These are phyloP conservation scores for Lentithecium fluviatile DNA, from an alignment of 495 filamentous ascomycete species.

Conservation along the genomic window DNA sequence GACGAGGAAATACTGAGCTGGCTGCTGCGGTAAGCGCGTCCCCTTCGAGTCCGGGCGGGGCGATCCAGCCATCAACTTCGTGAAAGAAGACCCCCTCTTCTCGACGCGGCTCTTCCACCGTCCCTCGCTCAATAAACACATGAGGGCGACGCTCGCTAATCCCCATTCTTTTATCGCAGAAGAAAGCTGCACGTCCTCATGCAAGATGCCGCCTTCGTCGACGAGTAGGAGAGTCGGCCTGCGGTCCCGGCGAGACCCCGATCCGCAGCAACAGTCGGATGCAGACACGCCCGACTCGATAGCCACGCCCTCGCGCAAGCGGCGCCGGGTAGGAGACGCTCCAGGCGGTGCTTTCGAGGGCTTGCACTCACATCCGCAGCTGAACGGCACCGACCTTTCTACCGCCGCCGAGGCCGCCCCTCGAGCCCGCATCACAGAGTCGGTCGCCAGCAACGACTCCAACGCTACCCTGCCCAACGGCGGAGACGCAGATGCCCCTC, in stretches of 20 bases:
- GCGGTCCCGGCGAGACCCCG: conserved; percentile 31
- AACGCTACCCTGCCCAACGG: conserved; percentile 32
- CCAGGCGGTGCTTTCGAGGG: not conserved
- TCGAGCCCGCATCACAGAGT: conserved; percentile 33
- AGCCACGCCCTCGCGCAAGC: conserved; percentile 42
- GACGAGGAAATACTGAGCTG: not conserved
- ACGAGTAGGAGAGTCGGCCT: conserved; percentile 27
- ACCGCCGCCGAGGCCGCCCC: conserved; percentile 13
- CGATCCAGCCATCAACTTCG: not conserved
- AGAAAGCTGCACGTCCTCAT: conserved; percentile 11
- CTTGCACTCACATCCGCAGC: conserved; percentile 15
- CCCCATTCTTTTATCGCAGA: not conserved
- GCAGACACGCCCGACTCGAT: conserved; percentile 44
- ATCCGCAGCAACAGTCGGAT: conserved; percentile 38
- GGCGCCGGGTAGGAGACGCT: conserved; percentile 34
- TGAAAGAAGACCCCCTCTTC: not conserved
- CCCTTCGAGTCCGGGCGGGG: conserved; percentile 16
- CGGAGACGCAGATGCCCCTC: conserved; percentile 17
- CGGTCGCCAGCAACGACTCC: conserved; percentile 32
- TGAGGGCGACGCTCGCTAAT: not conserved
- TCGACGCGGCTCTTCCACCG: not conserved
- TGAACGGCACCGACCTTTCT: conserved; percentile 33
- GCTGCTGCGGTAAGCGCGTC: not conserved
- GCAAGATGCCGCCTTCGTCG: conserved; percentile 36
- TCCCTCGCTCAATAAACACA: not conserved